phyloP scores from a whole-genome alignment of 805 yeast genomes.

The Ogataea populi-albae region DNA sequence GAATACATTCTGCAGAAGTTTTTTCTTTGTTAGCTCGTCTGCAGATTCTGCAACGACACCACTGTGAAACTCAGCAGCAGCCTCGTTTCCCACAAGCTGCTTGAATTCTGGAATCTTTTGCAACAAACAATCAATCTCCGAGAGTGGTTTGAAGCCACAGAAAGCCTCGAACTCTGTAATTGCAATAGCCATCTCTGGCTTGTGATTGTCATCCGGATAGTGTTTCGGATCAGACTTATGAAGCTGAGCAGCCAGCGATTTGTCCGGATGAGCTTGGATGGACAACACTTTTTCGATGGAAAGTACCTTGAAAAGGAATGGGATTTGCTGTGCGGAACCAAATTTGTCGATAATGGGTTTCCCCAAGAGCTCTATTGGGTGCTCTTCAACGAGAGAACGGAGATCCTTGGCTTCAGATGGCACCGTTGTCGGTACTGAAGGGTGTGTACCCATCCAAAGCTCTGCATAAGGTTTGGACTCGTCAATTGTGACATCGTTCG shows the following conservation, averaged over 20 bases:
- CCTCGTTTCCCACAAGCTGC: conserved; percentile 63
- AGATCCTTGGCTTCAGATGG: conserved; percentile 52
- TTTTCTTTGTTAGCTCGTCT: conserved; percentile 63
- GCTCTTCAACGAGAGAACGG: conserved; percentile 59
- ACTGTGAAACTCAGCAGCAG: conserved; percentile 49
- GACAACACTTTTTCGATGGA: conserved; percentile 90
- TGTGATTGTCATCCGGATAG: conserved; percentile 97
- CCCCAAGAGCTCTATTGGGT: conserved; percentile 63
- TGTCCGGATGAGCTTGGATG: conserved; percentile 98
- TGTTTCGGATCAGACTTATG: conserved; percentile 84
- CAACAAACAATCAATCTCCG: conserved; percentile 68
- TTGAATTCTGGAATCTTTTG: conserved; percentile 72
- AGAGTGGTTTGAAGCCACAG: conserved; percentile 94
- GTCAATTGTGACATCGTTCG: conserved; percentile 52
- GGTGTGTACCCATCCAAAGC: conserved; percentile 99
- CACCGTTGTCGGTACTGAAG: conserved; percentile 76
- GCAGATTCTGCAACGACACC: conserved; percentile 42
- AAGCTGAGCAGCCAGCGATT: conserved; percentile 69
- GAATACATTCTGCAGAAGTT: conserved; percentile 70
- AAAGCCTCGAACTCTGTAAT: conserved; percentile 95
- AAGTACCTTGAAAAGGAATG: conserved; percentile 90
- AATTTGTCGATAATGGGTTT: conserved; percentile 57
- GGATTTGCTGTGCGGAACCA: conserved; percentile 68
- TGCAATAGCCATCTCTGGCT: conserved; percentile 99
- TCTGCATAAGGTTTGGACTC: conserved; percentile 91